Conservation (phyloP, 164 flowering plant species). For the Berberis thunbergii region DNA sequence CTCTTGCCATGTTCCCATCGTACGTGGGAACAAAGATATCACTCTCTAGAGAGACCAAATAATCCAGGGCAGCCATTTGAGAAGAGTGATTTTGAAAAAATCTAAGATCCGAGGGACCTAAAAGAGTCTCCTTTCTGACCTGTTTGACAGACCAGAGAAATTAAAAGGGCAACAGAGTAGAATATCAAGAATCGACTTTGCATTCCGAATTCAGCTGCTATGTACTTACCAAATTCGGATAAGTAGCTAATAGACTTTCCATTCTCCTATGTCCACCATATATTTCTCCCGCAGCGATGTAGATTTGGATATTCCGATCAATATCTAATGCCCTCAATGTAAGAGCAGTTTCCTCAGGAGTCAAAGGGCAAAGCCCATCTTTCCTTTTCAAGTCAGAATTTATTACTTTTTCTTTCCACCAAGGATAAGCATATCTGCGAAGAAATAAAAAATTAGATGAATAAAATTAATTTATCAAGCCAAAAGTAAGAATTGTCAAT, state of each 20-base stretch:
- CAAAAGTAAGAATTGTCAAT: background rate
- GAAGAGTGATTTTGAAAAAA: slow-evolving; percentile 90
- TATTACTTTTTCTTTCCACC: slow-evolving; percentile 95
- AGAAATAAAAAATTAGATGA: background rate
- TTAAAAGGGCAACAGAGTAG: background rate
- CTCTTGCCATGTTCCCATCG: slow-evolving; percentile 98
- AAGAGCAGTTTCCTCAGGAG: slow-evolving; percentile 89
- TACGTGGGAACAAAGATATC: slow-evolving; percentile 94
- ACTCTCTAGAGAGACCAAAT: slow-evolving; percentile 87
- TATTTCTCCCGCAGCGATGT: slow-evolving; percentile 89
- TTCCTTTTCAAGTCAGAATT: slow-evolving; percentile 70
- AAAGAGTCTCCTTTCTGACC: slow-evolving; percentile 88
- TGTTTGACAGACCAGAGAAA: slow-evolving; percentile 19
- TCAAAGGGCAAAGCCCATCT: slow-evolving; percentile 87
- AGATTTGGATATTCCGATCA: slow-evolving; percentile 57
- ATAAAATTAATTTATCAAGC: no score
- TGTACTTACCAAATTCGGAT: slow-evolving; percentile 64
- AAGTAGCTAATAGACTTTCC: slow-evolving; percentile 45
- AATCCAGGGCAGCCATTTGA: slow-evolving; percentile 96
- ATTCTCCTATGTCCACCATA: slow-evolving; percentile 73
- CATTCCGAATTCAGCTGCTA: background rate
- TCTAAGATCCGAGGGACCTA: slow-evolving; percentile 68
- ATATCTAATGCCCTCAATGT: slow-evolving; percentile 64
- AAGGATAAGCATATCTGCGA: slow-evolving; percentile 83
- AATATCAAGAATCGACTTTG: slow-evolving; percentile 1